These are phyloP conservation scores for Globisporangium canariense DNA, from an alignment of 352 stramenopile species.

Conservation along the genomic window DNA sequence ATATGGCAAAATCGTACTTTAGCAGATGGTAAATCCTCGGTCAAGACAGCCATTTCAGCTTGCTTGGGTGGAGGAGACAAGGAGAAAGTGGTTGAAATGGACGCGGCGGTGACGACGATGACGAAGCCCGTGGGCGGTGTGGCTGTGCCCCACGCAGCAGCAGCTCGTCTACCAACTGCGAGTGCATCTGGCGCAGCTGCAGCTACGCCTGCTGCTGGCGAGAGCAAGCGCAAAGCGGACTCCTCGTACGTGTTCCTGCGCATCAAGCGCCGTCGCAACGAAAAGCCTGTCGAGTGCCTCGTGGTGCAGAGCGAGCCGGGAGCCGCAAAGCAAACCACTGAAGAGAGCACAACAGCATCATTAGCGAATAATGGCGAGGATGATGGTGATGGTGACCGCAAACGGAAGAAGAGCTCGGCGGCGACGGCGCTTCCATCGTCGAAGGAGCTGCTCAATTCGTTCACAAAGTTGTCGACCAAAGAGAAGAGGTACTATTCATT, in stretches of 20 bases:
- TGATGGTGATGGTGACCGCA: neutral
- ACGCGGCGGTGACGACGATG: constrained; percentile 9
- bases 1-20: neutral
- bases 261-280: constrained; percentile 82
- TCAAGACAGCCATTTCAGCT: neutral
- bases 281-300: constrained; percentile 65
- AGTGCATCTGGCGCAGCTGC: neutral
- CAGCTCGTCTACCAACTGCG: constrained; percentile 1
- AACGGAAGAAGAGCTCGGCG: neutral
- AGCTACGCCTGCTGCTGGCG: neutral
- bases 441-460: constrained; percentile 45
- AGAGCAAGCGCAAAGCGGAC: constrained; percentile 19
- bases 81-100: constrained; percentile 7
- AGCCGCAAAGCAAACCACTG: constrained; percentile 15
- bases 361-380: constrained; percentile 10
- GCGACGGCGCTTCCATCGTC: constrained; percentile 6
- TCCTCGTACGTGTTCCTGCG: constrained; percentile 68
- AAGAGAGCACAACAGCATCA: constrained; percentile 20
- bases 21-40: neutral
- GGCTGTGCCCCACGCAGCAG: constrained; percentile 12
- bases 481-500: constrained; percentile 32
- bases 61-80: constrained; percentile 8
- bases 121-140: constrained; percentile 1
- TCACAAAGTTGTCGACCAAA: constrained; percentile 60
- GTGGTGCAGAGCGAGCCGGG: constrained; percentile 55